phyloP scores from a whole-genome alignment of 2,329 filamentous ascomycete genomes.

The Falciphora oryzae region DNA sequence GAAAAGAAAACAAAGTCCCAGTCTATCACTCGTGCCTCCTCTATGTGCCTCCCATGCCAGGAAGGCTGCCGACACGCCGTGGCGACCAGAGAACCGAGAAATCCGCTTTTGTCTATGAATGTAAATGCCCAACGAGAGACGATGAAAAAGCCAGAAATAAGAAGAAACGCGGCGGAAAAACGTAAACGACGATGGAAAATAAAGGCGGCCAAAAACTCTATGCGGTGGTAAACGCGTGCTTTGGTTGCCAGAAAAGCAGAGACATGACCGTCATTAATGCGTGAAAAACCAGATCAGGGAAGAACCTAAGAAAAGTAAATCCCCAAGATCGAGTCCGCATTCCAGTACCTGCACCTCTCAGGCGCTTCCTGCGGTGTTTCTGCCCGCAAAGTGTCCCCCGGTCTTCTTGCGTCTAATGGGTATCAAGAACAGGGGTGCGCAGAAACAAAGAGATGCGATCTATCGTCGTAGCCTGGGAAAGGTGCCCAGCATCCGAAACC shows the following conservation, averaged over 20 bases:
- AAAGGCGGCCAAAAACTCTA: constrained; percentile 9
- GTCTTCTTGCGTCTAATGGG: constrained; percentile 31
- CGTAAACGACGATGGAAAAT: constrained; percentile 11
- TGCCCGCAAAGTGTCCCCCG: constrained; percentile 22
- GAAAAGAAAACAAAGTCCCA: constrained; percentile 10
- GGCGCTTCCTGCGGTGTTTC: constrained; percentile 21
- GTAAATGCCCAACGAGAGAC: constrained; percentile 26
- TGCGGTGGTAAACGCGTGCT: constrained; percentile 16
- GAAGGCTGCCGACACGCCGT: constrained; percentile 9
- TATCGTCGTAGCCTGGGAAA: constrained; percentile 28
- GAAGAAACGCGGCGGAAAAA: constrained; percentile 12
- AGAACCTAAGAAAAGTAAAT: not conserved
- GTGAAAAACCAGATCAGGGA: constrained; percentile 24
- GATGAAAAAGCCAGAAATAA: constrained; percentile 19
- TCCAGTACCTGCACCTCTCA: constrained; percentile 20
- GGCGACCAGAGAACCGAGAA: constrained; percentile 50
- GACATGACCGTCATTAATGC: constrained; percentile 33
- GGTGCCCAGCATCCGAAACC: constrained; percentile 28
- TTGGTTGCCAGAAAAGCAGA: constrained; percentile 29
- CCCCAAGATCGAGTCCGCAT: not conserved
- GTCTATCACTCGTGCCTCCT: constrained; percentile 8
- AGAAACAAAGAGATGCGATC: constrained; percentile 30
- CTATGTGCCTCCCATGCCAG: constrained; percentile 6
- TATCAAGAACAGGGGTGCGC: constrained; percentile 31
- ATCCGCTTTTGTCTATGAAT: constrained; percentile 61